These are phyloP conservation scores for Telopea speciosissima DNA, from an alignment of 177 flowering plant genomes.

Conservation along the genomic window DNA sequence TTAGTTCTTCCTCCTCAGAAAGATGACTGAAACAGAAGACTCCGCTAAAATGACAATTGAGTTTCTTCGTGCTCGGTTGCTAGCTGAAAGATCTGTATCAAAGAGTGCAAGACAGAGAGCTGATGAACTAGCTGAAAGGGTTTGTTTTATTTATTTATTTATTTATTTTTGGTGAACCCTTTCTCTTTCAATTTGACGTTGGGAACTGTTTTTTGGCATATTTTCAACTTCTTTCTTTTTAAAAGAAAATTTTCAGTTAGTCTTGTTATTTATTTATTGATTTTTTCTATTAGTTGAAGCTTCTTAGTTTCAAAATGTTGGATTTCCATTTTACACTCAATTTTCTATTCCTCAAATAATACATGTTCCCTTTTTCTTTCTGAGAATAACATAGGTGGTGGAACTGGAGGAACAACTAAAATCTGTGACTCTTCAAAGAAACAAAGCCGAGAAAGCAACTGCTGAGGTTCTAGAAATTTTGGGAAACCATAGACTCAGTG, in stretches of 20 bases:
- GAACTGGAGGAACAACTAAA: conserved; percentile 81
- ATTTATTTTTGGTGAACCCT: background rate
- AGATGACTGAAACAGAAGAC: conserved; percentile 42
- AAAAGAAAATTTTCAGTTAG: background rate
- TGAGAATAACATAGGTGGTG: conserved; percentile 39
- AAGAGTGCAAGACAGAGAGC: conserved; percentile 70
- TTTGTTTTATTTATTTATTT: conserved; percentile 23
- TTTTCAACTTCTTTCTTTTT: background rate
- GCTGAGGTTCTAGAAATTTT: conserved; percentile 70
- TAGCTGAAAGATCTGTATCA: conserved; percentile 86
- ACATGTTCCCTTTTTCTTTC: background rate
- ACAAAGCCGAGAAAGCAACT: conserved; percentile 78
- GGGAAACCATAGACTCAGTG: conserved; percentile 49
- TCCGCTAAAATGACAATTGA: conserved; percentile 69
- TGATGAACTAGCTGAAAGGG: conserved; percentile 72
- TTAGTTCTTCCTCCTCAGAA: conserved; percentile 11
- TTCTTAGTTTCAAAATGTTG: background rate
- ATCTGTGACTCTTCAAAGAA: conserved; percentile 60
- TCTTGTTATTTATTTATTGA: no score
- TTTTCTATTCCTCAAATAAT: background rate
- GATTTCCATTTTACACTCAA: background rate
- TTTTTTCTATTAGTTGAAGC: background rate
- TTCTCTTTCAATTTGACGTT: background rate
- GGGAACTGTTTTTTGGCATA: background rate
- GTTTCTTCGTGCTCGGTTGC: conserved; percentile 76